phyloP scores from a whole-genome alignment of 2,329 filamentous ascomycete species.

The Colletotrichum ledebouriae region DNA sequence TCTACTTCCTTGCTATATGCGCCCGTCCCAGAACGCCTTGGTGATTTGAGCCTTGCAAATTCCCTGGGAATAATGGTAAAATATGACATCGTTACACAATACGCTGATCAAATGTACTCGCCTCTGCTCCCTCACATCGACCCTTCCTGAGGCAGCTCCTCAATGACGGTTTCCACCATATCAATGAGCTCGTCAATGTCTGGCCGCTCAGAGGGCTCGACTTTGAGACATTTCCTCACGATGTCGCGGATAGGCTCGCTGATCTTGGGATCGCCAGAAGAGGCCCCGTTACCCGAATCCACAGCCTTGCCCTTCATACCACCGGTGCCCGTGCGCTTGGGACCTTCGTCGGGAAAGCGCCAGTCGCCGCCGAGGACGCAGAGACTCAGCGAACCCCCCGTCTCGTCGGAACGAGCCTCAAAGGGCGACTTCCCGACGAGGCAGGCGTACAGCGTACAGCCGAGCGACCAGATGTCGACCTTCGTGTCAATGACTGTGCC shows the following conservation, averaged over 20 bases:
- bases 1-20: constrained; percentile 29
- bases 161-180: constrained; percentile 81
- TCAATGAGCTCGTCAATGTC: constrained; percentile 87
- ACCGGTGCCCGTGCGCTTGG: constrained; percentile 59
- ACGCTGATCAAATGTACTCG: constrained; percentile 11
- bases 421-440: constrained; percentile 97
- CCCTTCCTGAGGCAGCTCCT: constrained; percentile 72
- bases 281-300: constrained; percentile 46
- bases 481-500: constrained; percentile 93
- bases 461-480: constrained; percentile 97
- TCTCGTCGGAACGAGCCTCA: constrained; percentile 95
- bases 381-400: constrained; percentile 90
- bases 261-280: constrained; percentile 66
- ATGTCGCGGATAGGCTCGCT: constrained; percentile 88
- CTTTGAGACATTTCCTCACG: constrained; percentile 85
- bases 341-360: constrained; percentile 91
- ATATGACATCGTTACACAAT: constrained; percentile 34
- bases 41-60: constrained; percentile 31
- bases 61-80: constrained; percentile 30
- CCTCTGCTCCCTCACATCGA: constrained; percentile 15
- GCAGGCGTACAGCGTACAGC: constrained; percentile 97
- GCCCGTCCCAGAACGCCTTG: constrained; percentile 35
- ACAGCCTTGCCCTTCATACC: constrained; percentile 47
- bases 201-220: constrained; percentile 89
- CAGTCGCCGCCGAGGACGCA: constrained; percentile 95